Evolutionary conservation across 306 rosid species (phyloP).

Genomic region (Oemleria cerasiformis): DNA sequence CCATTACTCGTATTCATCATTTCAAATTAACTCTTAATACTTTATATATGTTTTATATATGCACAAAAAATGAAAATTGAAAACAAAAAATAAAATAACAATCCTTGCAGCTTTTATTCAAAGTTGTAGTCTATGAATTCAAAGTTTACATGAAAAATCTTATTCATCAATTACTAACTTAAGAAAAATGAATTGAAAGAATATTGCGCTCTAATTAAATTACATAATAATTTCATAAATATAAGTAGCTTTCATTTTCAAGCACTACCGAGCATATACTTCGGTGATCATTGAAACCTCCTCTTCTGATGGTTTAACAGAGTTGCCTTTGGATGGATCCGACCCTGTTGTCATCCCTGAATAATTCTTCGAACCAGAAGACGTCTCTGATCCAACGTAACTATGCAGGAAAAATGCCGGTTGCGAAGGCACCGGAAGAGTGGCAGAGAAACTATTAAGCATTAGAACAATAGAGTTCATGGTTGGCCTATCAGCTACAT

Average conservation of each 20-base stretch:
- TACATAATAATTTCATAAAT: neutral
- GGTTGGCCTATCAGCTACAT: conserved; percentile 18
- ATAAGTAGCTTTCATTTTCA: neutral
- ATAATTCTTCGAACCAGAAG: neutral
- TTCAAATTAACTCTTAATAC: no score
- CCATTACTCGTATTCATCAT: no score
- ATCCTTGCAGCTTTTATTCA: no score
- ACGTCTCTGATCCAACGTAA: neutral
- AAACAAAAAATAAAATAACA: no score
- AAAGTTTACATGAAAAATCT: no score
- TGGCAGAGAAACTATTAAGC: conserved; percentile 14
- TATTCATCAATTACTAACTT: no score
- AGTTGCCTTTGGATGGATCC: neutral
- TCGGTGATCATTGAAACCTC: neutral
- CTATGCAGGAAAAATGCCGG: conserved; percentile 2
- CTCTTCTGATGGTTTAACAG: neutral
- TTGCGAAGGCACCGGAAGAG: neutral
- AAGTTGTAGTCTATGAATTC: no score
- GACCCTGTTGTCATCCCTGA: neutral
- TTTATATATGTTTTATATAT: no score
- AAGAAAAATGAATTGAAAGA: no score
- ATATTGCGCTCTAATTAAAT: neutral
- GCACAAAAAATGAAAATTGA: no score
- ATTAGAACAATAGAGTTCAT: conserved; percentile 9
- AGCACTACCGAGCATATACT: neutral